Evolutionary conservation across 768 basidiomycete species (phyloP), one percentile per base, ranked within the genome.

Genomic region (Boletus tomentosulus): DNA sequence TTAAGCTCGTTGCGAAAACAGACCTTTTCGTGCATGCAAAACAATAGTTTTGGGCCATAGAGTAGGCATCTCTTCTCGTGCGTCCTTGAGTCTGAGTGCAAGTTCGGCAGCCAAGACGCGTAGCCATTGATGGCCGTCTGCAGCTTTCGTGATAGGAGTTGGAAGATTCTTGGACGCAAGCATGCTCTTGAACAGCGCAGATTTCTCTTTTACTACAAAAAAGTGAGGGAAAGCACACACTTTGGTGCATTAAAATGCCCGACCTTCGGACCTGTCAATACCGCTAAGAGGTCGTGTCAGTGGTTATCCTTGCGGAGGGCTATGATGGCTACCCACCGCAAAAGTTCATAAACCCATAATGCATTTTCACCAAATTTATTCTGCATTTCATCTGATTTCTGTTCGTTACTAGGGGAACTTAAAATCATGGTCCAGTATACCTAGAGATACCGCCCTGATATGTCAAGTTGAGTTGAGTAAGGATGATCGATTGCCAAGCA

Each of bases 21-120:
- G 54, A 81, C 92, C 87, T 76, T 86, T 85, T 28, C 89, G 77
- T 28, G 84, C 79, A 58, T 86, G 83, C 31, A 99, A 71, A 16
- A 88, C 92, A 43, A 99, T 75, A 0, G 89, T 89, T 71, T 92
- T 98, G 0, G 97, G 97, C 97, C 96, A 96, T 8, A 92, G 62
- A 41, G 85, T 86, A 0, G 89, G 84, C 13, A 80, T 79, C 1
- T 73, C 71, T 55, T 87, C 80, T 3, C 97, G 76, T 1, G 89
- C 90, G 53, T 98, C 92, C 33, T 82, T 84, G 33, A 99, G 75
- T 46, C 97, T 78, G 9, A 95, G 75, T 6, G 89, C 84, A 19
- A 99, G 78, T 63, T 99, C 97, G 13, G 93, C 90, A 33, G 93
- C 87, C 27, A 98, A 80, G 10, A 98, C 87, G 10, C 87, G 79